phyloP scores from a whole-genome alignment of 1,284 basidiomycete species.

The Malassezia globosa region DNA sequence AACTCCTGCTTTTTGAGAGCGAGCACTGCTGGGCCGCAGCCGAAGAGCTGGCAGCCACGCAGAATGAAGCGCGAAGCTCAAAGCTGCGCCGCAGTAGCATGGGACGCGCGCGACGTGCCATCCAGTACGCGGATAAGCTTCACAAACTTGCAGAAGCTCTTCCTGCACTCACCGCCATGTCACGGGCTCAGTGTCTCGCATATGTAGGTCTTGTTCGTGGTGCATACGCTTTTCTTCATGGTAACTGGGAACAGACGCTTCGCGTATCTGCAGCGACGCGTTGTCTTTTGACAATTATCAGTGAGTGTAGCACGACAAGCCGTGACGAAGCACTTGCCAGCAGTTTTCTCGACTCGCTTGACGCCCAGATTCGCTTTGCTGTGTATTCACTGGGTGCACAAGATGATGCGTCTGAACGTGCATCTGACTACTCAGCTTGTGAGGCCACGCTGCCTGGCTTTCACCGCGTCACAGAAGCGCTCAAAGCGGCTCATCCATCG shows the following conservation, averaged over 20 bases:
- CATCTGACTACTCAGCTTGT: constrained; percentile 52
- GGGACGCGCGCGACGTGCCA: constrained; percentile 68
- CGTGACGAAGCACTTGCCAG: constrained; percentile 78
- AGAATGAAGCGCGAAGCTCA: constrained; percentile 51
- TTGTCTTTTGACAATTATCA: constrained; percentile 62
- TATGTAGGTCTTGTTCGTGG: constrained; percentile 59
- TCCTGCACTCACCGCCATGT: constrained; percentile 21
- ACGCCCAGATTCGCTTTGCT: constrained; percentile 80
- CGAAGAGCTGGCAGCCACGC: constrained; percentile 61
- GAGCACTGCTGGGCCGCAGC: constrained; percentile 86
- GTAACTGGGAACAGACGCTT: constrained; percentile 63
- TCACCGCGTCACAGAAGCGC: constrained; percentile 54
- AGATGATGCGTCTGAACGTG: constrained; percentile 67
- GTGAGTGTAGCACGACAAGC: constrained; percentile 61
- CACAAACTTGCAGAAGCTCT: constrained; percentile 63
- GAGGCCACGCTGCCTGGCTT: constrained; percentile 59
- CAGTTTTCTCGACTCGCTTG: constrained; percentile 72
- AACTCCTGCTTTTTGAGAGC: constrained; percentile 72
- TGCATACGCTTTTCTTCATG: constrained; percentile 50
- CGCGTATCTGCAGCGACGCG: constrained; percentile 67
- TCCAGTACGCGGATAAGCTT: constrained; percentile 70
- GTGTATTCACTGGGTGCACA: constrained; percentile 63
- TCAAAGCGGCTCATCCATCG: constrained; percentile 47
- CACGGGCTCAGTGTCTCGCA: constrained; percentile 45
- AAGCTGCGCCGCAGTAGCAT: constrained; percentile 63